These are phyloP conservation scores for Phoenix roebelenii DNA, from an alignment of 176 grass and related monocot genomes.

Conservation along the genomic window DNA sequence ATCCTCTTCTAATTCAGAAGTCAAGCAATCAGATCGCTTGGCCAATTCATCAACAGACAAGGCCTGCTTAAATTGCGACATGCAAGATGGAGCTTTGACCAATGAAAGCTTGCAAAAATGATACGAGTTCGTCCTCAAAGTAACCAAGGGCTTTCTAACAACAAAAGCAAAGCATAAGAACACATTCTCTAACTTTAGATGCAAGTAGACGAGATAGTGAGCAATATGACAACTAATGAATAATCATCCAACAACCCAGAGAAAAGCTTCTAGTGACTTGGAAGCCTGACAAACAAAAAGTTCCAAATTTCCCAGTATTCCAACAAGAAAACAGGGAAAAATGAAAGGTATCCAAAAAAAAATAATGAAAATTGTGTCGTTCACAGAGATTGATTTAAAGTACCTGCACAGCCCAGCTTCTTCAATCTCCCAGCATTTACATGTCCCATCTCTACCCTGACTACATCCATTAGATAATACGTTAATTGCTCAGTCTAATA, in stretches of 20 bases:
- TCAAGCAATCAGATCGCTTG: constrained; percentile 14
- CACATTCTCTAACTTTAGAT: neutral
- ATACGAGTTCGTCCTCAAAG: constrained; percentile 62
- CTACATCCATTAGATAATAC: constrained; percentile 28
- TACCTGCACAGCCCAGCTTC: constrained; percentile 77
- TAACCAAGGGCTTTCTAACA: constrained; percentile 58
- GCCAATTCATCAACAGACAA: neutral
- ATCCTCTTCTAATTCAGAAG: constrained; percentile 1
- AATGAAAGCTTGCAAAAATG: constrained; percentile 97
- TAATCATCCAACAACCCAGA: no score
- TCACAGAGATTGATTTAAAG: neutral
- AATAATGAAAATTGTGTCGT: no score
- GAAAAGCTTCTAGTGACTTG: no score
- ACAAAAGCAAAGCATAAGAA: constrained; percentile 7
- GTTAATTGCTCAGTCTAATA: neutral
- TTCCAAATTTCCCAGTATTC: no score
- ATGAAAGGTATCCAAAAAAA: neutral
- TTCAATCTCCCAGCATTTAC: constrained; percentile 87
- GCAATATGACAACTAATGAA: no score
- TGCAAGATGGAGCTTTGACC: constrained; percentile 37
- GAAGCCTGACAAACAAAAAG: no score
- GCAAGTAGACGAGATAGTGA: no score
- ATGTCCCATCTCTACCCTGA: constrained; percentile 88
- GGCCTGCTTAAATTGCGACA: constrained; percentile 5
- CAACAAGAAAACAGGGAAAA: constrained; percentile 4